Evolutionary conservation across 768 basidiomycete species (phyloP), one percentile per base, ranked within the genome.

Genomic region (Psilocybe azurescens): DNA sequence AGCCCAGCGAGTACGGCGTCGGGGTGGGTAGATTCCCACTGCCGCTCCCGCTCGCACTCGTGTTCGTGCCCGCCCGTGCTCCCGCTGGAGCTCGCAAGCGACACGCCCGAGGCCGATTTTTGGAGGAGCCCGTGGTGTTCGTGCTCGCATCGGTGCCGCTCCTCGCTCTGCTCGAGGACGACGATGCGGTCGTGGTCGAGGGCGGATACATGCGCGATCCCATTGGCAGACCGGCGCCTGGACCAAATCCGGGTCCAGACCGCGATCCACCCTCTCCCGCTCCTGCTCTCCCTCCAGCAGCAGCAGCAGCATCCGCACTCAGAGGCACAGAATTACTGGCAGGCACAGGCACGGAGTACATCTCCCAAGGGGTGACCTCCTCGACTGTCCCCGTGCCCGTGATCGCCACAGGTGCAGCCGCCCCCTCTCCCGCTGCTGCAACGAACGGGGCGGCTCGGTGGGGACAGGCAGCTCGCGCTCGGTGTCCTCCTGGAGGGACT

Each of bases 351-450:
- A 41, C 53, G 6, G 56, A 62, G 46, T 68, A 65, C 24, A 66
- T 47, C 65, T 70, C 71, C 71, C 70, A 72, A 38, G 70, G n/a
- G 5, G 65, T 68, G 0, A 68, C 67, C 30, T 68, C 67, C 48
- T 63, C 62, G 36, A 60, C 59, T 1, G 62, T 57, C 0, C 64
- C 65, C 18, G 67, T 65, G n/a, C 55, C 33, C 32, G 56, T 46
- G 10, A 41, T 53, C 29, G 41, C 56, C 29, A 36, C 56, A 20
- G 36, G 13, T n/a, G 36, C 41, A 38, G 18, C 51, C 51, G 7
- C 10, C 32, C 14, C 13, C 33, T 4, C 33, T n/a, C n/a, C n/a
- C n/a, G n/a, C n/a, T n/a, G n/a, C n/a, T n/a, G 24, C 28, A 0
- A 52, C 5, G 30, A 14, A 38, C 32, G 33, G n/a, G n/a, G 32